A percentile compares a stretch with the other conserved stretches of the same genome.
Evolutionary conservation across 169 alveolate species (phyloP).

Genomic region (Eimeria necatrix): DNA sequence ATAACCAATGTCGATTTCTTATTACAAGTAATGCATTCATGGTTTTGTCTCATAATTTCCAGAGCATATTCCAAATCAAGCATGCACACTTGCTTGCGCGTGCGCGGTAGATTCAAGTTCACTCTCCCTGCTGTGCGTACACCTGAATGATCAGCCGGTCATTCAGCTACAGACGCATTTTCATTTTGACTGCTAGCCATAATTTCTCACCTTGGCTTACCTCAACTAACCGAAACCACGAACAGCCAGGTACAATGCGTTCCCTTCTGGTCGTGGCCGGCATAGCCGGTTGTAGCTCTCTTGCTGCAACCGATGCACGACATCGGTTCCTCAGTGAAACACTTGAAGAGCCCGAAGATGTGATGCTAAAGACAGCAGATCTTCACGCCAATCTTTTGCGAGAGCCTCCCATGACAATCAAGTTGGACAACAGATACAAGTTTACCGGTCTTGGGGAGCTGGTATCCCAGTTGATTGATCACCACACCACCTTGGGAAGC

Average conservation of each 20-base stretch:
- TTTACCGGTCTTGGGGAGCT: conserved; percentile 78
- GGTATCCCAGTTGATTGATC: conserved; percentile 78
- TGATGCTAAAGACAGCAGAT: conserved; percentile 71
- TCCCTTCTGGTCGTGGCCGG: conserved; percentile 77
- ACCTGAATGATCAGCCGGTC: conserved; percentile 23
- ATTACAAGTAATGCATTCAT: no score
- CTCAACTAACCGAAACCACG: conserved; percentile 39
- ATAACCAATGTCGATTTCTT: no score
- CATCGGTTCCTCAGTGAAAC: conserved; percentile 72
- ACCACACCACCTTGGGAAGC: conserved; percentile 72
- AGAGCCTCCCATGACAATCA: conserved; percentile 72
- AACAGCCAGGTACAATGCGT: conserved; percentile 75
- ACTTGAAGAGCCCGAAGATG: conserved; percentile 68
- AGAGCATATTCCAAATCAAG: no score
- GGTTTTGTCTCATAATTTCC: no score
- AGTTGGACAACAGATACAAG: conserved; percentile 76
- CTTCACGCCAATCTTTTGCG: conserved; percentile 64
- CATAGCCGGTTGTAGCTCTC: conserved; percentile 62
- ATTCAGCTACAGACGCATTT: conserved; percentile 24
- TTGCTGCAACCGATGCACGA: conserved; percentile 61
- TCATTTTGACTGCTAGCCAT: conserved; percentile 71
- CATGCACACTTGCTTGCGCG: not conserved
- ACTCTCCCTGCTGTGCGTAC: conserved; percentile 34
- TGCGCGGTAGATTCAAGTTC: not conserved
- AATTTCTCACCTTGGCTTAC: conserved; percentile 75